These are phyloP conservation scores for Laguncularia racemosa DNA, from an alignment of 345 rosid species.

Conservation along the genomic window DNA sequence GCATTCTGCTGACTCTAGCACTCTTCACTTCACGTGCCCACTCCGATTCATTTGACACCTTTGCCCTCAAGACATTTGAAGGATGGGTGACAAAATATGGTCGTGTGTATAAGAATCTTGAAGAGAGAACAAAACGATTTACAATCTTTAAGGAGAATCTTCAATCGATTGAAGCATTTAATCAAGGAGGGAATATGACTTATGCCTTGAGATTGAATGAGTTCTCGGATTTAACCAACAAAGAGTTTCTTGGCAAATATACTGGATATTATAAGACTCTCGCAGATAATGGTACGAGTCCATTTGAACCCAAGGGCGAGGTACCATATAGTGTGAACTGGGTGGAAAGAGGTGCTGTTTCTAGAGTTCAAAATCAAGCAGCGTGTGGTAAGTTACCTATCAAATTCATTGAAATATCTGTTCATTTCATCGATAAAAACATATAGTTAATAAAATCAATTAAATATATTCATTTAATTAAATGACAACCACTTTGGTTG, in stretches of 20 bases:
- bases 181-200: slow-evolving; percentile 13
- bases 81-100: slow-evolving; percentile 4
- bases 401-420: neutral
- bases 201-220: slow-evolving; percentile 26
- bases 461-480: too few species aligned
- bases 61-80: neutral
- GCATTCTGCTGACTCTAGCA: too few species aligned
- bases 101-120: neutral
- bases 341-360: slow-evolving; percentile 13
- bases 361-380: slow-evolving; percentile 21
- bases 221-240: slow-evolving; percentile 29
- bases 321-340: slow-evolving; percentile 24
- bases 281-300: neutral
- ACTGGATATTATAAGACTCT: slow-evolving; percentile 11
- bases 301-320: slow-evolving; percentile 12
- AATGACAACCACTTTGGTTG: too few species aligned
- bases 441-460: neutral
- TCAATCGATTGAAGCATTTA: slow-evolving; percentile 3
- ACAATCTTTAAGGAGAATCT: neutral
- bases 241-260: slow-evolving; percentile 16
- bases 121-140: neutral
- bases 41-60: too few species aligned
- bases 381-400: slow-evolving; percentile 19
- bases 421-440: neutral
- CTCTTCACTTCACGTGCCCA: too few species aligned